Percentiles rank a stretch among this genome's conserved stretches.
phyloP scores from a whole-genome alignment of 345 rosid species.

The Arabidopsis thaliana region DNA sequence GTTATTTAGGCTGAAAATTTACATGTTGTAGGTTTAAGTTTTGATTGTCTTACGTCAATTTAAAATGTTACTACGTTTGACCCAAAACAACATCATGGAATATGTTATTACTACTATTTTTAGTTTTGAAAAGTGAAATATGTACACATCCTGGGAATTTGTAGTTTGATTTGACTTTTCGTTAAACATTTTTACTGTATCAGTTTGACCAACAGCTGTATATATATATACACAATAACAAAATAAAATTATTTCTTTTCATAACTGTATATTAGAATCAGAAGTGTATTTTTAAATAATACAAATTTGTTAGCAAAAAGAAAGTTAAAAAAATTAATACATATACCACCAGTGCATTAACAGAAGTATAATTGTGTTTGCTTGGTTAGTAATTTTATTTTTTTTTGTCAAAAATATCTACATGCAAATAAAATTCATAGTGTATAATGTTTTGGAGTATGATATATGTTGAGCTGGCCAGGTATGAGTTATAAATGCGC shows the following conservation, averaged over 20 bases:
- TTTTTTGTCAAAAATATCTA: too few relatives aligned
- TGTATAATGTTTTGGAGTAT: not conserved
- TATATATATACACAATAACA: not conserved
- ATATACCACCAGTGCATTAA: not conserved
- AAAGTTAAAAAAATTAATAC: not conserved
- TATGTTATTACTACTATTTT: too few relatives aligned
- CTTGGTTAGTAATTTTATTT: not conserved
- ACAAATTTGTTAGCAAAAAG: not conserved
- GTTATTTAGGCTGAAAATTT: not conserved
- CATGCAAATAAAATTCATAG: not conserved
- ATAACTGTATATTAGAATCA: not conserved
- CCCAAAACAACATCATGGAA: too few relatives aligned
- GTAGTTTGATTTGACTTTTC: conserved; percentile 36
- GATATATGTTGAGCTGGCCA: too few relatives aligned
- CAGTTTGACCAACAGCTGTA: conserved; percentile 31
- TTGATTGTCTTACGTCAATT: too few relatives aligned
- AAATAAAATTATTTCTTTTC: not conserved
- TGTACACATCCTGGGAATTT: conserved; percentile 19
- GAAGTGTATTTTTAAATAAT: too few relatives aligned
- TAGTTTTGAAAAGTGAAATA: too few relatives aligned
- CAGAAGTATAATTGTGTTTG: not conserved
- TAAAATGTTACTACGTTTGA: too few relatives aligned
- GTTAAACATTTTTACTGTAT: not conserved
- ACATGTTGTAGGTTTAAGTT: not conserved
- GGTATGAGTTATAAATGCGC: too few relatives aligned